Percentiles rank a stretch among this genome's conserved stretches.
These are phyloP conservation scores for Syncephalastrum monosporum DNA, from an alignment of 371 early-diverging fungal genomes.

Conservation along the genomic window DNA sequence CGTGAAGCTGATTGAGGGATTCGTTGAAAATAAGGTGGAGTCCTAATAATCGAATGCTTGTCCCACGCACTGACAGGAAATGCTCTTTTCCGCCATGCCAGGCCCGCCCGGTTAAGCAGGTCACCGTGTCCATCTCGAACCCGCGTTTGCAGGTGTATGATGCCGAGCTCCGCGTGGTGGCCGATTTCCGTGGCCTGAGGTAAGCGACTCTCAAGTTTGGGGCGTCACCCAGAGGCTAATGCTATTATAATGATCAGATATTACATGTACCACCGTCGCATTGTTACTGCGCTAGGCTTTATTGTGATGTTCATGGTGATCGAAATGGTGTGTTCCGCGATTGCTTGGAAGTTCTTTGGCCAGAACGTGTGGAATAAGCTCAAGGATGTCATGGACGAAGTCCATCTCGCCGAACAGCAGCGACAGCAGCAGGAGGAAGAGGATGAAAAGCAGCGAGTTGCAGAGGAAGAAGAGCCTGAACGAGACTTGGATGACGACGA, in stretches of 20 bases:
- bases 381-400: slow-evolving; percentile 20
- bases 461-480: background rate
- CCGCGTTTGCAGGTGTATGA: slow-evolving; percentile 72
- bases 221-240: background rate
- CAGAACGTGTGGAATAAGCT: slow-evolving; percentile 43
- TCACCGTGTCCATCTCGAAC: slow-evolving; percentile 64
- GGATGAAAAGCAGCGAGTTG: background rate
- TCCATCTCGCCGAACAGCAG: slow-evolving; percentile 5
- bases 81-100: slow-evolving; percentile 8
- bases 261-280: slow-evolving; percentile 85
- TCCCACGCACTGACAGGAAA: background rate
- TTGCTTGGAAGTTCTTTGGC: slow-evolving; percentile 71
- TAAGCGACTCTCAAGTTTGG: slow-evolving; percentile 6
- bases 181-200: slow-evolving; percentile 82
- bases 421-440: slow-evolving; percentile 7
- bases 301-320: slow-evolving; percentile 71
- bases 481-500: background rate
- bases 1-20: slow-evolving; percentile 70
- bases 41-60: background rate
- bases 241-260: slow-evolving; percentile 33
- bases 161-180: slow-evolving; percentile 67
- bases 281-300: slow-evolving; percentile 71
- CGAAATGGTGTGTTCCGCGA: slow-evolving; percentile 66
- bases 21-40: slow-evolving; percentile 59
- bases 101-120: slow-evolving; percentile 62